phyloP scores from a whole-genome alignment of 2,329 filamentous ascomycete genomes.

The Cladosporium sphaerospermum region DNA sequence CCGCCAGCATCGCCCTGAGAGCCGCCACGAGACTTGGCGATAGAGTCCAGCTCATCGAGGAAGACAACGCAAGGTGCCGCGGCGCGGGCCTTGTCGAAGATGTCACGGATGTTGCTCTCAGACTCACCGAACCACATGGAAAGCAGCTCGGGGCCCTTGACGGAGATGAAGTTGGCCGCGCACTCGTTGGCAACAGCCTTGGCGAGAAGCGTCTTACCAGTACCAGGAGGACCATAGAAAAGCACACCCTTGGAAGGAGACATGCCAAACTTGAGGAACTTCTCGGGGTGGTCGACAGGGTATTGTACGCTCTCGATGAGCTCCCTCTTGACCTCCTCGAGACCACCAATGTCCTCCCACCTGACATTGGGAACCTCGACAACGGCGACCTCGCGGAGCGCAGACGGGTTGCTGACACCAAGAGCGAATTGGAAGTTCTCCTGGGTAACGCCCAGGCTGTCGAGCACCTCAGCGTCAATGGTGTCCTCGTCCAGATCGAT shows the following conservation, averaged over 20 bases:
- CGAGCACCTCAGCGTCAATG: slow-evolving; percentile 95
- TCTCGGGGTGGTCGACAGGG: slow-evolving; percentile 97
- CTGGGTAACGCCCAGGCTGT: slow-evolving; percentile 98
- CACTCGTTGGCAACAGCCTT: slow-evolving; percentile 99
- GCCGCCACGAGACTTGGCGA: slow-evolving; percentile 98
- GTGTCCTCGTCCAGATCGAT: slow-evolving; percentile 99
- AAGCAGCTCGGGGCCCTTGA: slow-evolving; percentile 96
- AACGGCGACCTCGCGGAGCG: slow-evolving; percentile 95
- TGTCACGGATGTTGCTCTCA: slow-evolving; percentile 98
- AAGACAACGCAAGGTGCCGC: slow-evolving; percentile 98
- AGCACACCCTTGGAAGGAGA: slow-evolving; percentile 96
- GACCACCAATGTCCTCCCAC: slow-evolving; percentile 99
- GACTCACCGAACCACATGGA: slow-evolving; percentile 99
- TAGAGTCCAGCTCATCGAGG: slow-evolving; percentile 96
- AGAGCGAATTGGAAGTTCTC: slow-evolving; percentile 99
- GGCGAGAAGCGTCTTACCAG: slow-evolving; percentile 98
- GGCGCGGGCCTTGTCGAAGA: slow-evolving; percentile 98
- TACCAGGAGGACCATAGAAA: slow-evolving; percentile 98
- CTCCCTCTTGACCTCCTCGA: slow-evolving; percentile 97
- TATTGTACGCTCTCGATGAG: slow-evolving; percentile 99
- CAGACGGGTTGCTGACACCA: slow-evolving; percentile 96
- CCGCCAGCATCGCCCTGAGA: slow-evolving; percentile 93
- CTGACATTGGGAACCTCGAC: slow-evolving; percentile 98
- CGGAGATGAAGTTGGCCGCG: slow-evolving; percentile 98
- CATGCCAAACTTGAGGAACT: slow-evolving; percentile 99